These are phyloP conservation scores for Suillus plorans DNA, from an alignment of 768 basidiomycete genomes.

Conservation along the genomic window DNA sequence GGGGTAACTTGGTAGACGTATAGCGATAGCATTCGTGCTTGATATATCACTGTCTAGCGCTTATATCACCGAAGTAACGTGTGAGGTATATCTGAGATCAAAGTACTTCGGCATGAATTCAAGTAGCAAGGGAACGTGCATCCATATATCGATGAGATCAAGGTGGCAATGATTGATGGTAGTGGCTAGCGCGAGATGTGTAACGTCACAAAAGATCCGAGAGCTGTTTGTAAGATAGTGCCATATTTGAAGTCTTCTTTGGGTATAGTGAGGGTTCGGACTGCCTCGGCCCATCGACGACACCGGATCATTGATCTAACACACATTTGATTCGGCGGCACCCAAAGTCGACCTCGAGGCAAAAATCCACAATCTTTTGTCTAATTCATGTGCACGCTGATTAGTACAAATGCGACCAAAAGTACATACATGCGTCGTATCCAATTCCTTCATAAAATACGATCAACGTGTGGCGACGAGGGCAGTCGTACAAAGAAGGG, in stretches of 20 bases:
- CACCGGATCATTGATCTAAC: background rate
- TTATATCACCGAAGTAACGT: background rate
- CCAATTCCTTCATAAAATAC: background rate
- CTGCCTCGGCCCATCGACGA: background rate
- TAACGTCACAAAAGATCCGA: too few species aligned
- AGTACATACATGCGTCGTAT: slow-evolving; percentile 2
- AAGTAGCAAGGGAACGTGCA: too few species aligned
- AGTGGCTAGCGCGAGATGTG: background rate
- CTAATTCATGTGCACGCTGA: background rate
- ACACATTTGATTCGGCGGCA: background rate
- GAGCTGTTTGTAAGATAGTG: background rate
- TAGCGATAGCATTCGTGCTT: too few species aligned
- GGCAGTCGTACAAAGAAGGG: background rate
- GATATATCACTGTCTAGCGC: too few species aligned
- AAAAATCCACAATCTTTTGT: background rate
- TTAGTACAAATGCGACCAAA: background rate
- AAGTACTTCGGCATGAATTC: background rate
- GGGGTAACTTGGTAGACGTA: too few species aligned
- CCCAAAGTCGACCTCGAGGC: background rate
- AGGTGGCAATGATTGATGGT: too few species aligned
- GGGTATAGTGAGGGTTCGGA: background rate
- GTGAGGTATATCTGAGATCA: background rate
- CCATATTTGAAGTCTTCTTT: background rate
- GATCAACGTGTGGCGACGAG: background rate
- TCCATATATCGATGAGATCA: background rate